Percentiles rank a stretch among this genome's conserved stretches.
Conservation (phyloP, 2,329 filamentous ascomycete species). For the Epichloe uncinata region DNA sequence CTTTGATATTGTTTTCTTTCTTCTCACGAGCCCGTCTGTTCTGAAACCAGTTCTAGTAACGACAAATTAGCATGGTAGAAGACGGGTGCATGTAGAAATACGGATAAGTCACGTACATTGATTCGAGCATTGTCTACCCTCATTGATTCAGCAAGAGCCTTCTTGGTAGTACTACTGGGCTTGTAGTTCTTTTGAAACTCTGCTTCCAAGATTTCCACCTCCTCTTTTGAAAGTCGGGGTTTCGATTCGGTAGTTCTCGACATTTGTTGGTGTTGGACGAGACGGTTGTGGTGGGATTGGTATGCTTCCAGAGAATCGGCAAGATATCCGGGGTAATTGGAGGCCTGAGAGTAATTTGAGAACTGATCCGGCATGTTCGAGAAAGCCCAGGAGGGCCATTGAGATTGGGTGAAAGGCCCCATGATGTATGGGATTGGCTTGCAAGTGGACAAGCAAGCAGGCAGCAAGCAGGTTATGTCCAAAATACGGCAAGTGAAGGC, state of each 20-base stretch:
- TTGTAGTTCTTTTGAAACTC: slow-evolving; percentile 53
- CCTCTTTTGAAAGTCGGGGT: slow-evolving; percentile 42
- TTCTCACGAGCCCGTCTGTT: slow-evolving; percentile 52
- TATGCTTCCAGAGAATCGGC: slow-evolving; percentile 27
- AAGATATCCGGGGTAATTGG: slow-evolving; percentile 23
- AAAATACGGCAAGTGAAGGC: background rate
- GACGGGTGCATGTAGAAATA: background rate
- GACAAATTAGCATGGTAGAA: background rate
- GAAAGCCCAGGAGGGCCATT: slow-evolving; percentile 25
- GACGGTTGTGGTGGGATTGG: slow-evolving; percentile 22
- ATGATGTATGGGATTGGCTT: slow-evolving; percentile 10
- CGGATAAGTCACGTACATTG: slow-evolving; percentile 33
- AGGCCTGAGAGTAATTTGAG: slow-evolving; percentile 18
- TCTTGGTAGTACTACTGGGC: slow-evolving; percentile 48
- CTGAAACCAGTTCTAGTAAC: slow-evolving; percentile 52
- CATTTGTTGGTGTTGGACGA: slow-evolving; percentile 25
- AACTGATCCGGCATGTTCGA: slow-evolving; percentile 16
- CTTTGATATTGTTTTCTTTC: slow-evolving; percentile 43
- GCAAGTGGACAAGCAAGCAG: background rate
- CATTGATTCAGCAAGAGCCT: slow-evolving; percentile 46
- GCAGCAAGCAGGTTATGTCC: background rate
- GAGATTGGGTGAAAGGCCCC: slow-evolving; percentile 21
- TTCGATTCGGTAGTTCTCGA: slow-evolving; percentile 34
- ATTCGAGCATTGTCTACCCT: slow-evolving; percentile 50
- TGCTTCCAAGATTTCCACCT: slow-evolving; percentile 44